These are phyloP conservation scores for Ajuga chamaepitys DNA, from an alignment of 257 asterid genomes.

Conservation along the genomic window DNA sequence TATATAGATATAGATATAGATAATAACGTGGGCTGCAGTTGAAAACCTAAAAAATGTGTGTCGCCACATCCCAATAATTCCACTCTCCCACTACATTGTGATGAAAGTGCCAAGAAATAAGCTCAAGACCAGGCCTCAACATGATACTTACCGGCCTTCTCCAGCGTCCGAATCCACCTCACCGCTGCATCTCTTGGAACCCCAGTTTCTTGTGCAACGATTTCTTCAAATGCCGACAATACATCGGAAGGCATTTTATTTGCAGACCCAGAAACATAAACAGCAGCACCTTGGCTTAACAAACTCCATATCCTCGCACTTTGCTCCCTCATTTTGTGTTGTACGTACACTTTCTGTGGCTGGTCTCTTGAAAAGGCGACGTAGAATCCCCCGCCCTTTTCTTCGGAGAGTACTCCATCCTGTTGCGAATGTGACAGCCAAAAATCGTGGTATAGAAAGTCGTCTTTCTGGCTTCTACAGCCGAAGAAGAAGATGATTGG, in stretches of 20 bases:
- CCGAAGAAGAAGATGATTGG: conserved; percentile 85
- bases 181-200: conserved; percentile 59
- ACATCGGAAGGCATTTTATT: conserved; percentile 91
- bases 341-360: conserved; percentile 78
- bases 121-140: conserved; percentile 89
- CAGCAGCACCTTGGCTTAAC: conserved; percentile 66
- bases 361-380: conserved; percentile 91
- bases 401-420: conserved; percentile 72
- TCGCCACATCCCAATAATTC: background rate
- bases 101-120: background rate
- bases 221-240: conserved; percentile 65
- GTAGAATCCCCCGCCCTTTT: conserved; percentile 78
- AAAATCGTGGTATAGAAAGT: conserved; percentile 72
- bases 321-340: conserved; percentile 75
- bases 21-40: background rate
- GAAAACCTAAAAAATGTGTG: background rate
- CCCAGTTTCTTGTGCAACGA: conserved; percentile 48
- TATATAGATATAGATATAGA: no score
- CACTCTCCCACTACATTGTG: background rate
- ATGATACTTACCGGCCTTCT: conserved; percentile 74
- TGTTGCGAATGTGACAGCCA: conserved; percentile 63
- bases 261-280: conserved; percentile 90
- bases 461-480: conserved; percentile 66
- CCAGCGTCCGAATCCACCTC: conserved; percentile 65
- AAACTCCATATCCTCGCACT: conserved; percentile 60